Evolutionary conservation across 1,284 basidiomycete species (phyloP), one percentile per base, ranked within the genome.

Genomic region (Melampsora abietis-canadensis): DNA sequence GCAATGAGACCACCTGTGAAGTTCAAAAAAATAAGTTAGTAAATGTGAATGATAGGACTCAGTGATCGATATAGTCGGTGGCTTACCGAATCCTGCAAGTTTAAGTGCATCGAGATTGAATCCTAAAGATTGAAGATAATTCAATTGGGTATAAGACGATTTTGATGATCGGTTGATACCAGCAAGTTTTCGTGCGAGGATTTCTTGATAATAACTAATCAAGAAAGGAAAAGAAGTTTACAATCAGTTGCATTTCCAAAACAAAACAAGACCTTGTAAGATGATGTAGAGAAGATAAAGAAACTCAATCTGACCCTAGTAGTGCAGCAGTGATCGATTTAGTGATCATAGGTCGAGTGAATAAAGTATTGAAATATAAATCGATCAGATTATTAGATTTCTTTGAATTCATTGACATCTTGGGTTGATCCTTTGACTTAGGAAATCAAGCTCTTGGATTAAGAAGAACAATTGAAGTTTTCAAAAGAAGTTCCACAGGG

Each of bases 31-130:
- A 15, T 82, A 80, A 94, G 92, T 60, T 88, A 86, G 54, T 34
- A 8, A 34, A 34, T 34, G 34, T 34, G 8, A 34, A 34, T 34
- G 34, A 34, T 34, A 34, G 34, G 94, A 77, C 37, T 67, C 81
- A 2, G 92, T 92, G 5, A 92, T 92, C n/a, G 90, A 91, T 68
- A 93, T 85, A 77, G 90, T 85, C 83, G 90, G 88, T 12, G 4
- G 12, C 37, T 40, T 40, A 77, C 92, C 92, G 79, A 92, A 94
- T 34, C 90, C 75, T 2, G 87, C 89, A 89, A 94, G 92, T 83
- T 92, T 91, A 78, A 90, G 75, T 8, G 91, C 89, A 78, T 87
- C 88, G 64, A 82, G 66, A 79, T 90, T 85, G 61, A 92, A 81
- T 79, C 88, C 88, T 19, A 85, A 82, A 64, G 83, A 86, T 66